Evolutionary conservation across 345 rosid genomes (phyloP).

Genomic region (Draba incana): DNA sequence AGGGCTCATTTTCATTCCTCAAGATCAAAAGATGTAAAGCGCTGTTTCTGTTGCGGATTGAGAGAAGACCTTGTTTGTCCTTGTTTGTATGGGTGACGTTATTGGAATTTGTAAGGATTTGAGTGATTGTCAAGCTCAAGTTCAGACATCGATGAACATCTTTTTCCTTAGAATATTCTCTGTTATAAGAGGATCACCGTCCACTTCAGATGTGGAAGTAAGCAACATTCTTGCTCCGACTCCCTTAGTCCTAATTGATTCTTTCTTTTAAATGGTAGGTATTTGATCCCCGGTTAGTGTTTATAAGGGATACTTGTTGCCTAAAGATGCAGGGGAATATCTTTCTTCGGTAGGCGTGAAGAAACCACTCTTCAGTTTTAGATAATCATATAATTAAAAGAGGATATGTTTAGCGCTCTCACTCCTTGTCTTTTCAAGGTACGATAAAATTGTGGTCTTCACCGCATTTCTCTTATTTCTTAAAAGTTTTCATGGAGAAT

Average conservation of each 20-base stretch:
- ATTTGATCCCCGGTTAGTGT: constrained; percentile 87
- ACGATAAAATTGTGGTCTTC: constrained; percentile 15
- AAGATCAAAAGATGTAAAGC: no score
- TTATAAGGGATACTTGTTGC: constrained; percentile 67
- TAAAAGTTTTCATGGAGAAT: neutral
- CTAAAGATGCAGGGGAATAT: constrained; percentile 64
- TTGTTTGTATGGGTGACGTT: constrained; percentile 84
- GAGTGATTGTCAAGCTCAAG: constrained; percentile 78
- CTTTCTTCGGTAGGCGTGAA: constrained; percentile 70
- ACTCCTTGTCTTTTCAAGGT: constrained; percentile 74
- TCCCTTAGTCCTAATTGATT: no score
- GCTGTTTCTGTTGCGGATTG: no score
- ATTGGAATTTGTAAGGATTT: constrained; percentile 75
- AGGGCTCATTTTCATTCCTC: no score
- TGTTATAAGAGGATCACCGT: no score
- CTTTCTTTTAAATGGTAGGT: constrained; percentile 45
- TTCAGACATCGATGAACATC: constrained; percentile 72
- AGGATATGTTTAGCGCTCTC: constrained; percentile 77
- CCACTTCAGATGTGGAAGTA: no score
- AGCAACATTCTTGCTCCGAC: no score
- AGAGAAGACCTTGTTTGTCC: constrained; percentile 45
- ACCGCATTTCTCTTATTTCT: neutral
- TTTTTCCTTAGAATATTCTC: neutral
- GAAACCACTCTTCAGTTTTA: constrained; percentile 71
- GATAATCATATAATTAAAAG: constrained; percentile 69